A percentile compares a stretch with the other conserved stretches of the same genome.
These are phyloP conservation scores for Phlebiopsis flavidoalba DNA, from an alignment of 768 basidiomycete species.

Conservation along the genomic window DNA sequence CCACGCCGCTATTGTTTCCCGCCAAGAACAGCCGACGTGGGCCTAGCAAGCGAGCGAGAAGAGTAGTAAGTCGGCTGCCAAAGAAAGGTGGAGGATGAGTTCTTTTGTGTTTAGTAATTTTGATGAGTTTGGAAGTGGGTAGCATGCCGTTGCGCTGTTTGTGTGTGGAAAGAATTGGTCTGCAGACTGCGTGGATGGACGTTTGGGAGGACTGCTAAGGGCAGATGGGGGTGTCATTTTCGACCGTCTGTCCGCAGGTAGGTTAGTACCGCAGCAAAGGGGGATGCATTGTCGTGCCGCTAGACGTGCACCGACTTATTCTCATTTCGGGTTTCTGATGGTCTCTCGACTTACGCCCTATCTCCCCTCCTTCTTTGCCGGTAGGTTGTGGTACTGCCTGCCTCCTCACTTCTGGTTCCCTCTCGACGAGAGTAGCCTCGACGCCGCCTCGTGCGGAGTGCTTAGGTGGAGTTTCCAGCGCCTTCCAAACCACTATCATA, in stretches of 20 bases:
- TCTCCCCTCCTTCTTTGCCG: slow-evolving; percentile 60
- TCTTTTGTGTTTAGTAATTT: slow-evolving; percentile 37
- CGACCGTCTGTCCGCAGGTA: slow-evolving; percentile 38
- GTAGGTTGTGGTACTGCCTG: slow-evolving; percentile 64
- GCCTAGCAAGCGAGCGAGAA: slow-evolving; percentile 36
- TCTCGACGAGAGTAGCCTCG: background rate
- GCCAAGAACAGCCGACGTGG: slow-evolving; percentile 33
- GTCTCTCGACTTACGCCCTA: slow-evolving; percentile 53
- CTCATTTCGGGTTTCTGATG: slow-evolving; percentile 15
- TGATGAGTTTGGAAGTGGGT: slow-evolving; percentile 24
- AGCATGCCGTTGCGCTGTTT: background rate
- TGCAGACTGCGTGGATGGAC: background rate
- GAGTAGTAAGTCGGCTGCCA: slow-evolving; percentile 43
- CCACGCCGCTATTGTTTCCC: slow-evolving; percentile 57
- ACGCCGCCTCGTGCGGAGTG: background rate
- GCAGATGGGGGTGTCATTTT: slow-evolving; percentile 10
- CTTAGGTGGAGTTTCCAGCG: background rate
- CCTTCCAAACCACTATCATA: background rate
- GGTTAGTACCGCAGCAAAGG: slow-evolving; percentile 44
- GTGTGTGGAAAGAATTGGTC: background rate
- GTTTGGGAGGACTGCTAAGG: slow-evolving; percentile 17
- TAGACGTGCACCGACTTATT: background rate
- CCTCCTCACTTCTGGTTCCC: background rate
- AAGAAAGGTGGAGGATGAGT: slow-evolving; percentile 29
- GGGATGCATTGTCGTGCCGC: slow-evolving; percentile 8